Conservation (phyloP, 345 rosid genomes). For the Clarkia xantiana region DNA sequence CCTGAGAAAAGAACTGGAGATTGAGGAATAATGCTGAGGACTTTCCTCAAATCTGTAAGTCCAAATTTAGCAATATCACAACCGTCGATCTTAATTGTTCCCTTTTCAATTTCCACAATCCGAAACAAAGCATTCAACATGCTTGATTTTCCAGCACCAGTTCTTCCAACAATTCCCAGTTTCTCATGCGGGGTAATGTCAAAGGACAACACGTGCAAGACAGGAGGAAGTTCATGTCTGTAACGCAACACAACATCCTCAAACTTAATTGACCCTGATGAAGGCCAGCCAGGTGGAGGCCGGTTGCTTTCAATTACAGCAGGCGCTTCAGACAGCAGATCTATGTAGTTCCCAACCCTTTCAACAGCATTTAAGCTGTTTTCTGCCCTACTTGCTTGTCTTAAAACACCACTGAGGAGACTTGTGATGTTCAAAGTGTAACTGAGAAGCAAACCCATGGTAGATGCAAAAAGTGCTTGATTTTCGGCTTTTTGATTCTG, state of each 20-base stretch:
- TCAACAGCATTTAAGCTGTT: conserved; percentile 92
- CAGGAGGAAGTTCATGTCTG: conserved; percentile 87
- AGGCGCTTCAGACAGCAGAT: conserved; percentile 82
- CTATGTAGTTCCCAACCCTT: conserved; percentile 74
- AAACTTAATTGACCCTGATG: conserved; percentile 57
- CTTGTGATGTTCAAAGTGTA: conserved; percentile 71
- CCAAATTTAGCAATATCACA: conserved; percentile 53
- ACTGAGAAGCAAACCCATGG: conserved; percentile 91
- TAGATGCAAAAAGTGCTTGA: conserved; percentile 58
- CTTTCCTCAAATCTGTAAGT: conserved; percentile 59
- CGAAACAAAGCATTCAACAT: conserved; percentile 87
- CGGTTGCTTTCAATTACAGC: conserved; percentile 45
- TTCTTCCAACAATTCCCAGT: conserved; percentile 93
- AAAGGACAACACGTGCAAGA: conserved; percentile 64
- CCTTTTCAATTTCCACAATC: conserved; percentile 72
- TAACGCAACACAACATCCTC: conserved; percentile 76
- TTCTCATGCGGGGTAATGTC: conserved; percentile 53
- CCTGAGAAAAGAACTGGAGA: conserved; percentile 97
- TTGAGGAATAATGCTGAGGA: conserved; percentile 80
- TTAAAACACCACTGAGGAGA: conserved; percentile 61
- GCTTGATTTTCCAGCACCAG: conserved; percentile 94
- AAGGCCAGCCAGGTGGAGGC: conserved; percentile 79
- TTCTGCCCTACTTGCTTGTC: conserved; percentile 89
- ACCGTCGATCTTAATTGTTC: conserved; percentile 63
- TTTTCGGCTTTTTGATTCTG: conserved; percentile 52